These are phyloP conservation scores for Lathyrus tuberosus DNA, from an alignment of 306 rosid species.

Conservation along the genomic window DNA sequence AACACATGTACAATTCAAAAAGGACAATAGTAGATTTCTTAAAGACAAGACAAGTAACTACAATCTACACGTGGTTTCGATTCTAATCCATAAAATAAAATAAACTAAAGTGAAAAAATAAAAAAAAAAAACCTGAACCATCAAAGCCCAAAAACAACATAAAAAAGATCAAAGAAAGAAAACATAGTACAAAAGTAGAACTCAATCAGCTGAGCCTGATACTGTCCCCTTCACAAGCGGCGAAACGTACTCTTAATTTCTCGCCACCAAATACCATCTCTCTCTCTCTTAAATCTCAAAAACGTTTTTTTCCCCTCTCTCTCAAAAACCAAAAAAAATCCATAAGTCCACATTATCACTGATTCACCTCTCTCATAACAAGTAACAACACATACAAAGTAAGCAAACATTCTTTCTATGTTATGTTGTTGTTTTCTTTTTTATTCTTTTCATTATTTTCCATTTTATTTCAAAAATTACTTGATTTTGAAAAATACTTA, in stretches of 20 bases:
- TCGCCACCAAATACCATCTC: neutral
- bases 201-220: slow-evolving; percentile 21
- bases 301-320: neutral
- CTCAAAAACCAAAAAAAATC: neutral
- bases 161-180: neutral
- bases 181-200: neutral
- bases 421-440: neutral
- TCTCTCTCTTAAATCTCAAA: neutral
- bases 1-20: no score
- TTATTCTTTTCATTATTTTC: neutral
- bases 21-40: no score
- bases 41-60: no score
- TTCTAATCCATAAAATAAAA: no score
- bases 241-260: slow-evolving; percentile 34
- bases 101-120: neutral
- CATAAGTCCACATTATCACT: neutral
- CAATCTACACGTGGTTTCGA: no score
- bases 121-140: no score
- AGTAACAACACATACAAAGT: neutral
- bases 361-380: neutral
- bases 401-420: slow-evolving; percentile 2
- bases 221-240: slow-evolving; percentile 35
- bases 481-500: neutral
- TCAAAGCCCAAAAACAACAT: neutral
- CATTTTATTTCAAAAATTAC: neutral